Evolutionary conservation across 2,329 filamentous ascomycete species (phyloP).

Genomic region (Erysiphe pulchra): DNA sequence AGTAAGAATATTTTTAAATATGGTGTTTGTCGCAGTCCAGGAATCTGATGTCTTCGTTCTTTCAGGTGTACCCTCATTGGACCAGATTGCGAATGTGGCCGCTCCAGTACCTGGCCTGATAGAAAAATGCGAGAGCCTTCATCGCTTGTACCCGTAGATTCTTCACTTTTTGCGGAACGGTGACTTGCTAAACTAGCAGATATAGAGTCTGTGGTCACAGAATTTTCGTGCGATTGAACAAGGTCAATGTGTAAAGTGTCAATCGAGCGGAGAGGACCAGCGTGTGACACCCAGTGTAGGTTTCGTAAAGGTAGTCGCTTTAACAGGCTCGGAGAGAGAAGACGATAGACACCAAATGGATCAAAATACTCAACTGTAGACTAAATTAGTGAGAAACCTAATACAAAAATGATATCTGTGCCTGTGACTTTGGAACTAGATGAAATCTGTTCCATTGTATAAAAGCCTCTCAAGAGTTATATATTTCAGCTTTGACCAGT

Average conservation of each 20-base stretch:
- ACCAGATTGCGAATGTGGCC: slow-evolving; percentile 6
- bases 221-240: slow-evolving; percentile 26
- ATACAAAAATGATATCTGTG: slow-evolving; percentile 14
- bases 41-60: slow-evolving; percentile 73
- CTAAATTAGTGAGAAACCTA: slow-evolving; percentile 1
- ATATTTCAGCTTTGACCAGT: too few relatives aligned
- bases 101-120: slow-evolving; percentile 17
- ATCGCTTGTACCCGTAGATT: slow-evolving; percentile 17
- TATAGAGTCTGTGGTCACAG: slow-evolving; percentile 14
- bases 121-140: slow-evolving; percentile 36
- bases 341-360: slow-evolving; percentile 65
- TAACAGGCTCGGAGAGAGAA: slow-evolving; percentile 52
- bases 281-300: slow-evolving; percentile 90
- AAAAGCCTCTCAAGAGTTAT: not conserved
- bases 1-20: slow-evolving; percentile 81
- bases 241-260: slow-evolving; percentile 79
- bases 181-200: slow-evolving; percentile 12
- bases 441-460: slow-evolving; percentile 26
- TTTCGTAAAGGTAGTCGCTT: slow-evolving; percentile 67
- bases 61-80: slow-evolving; percentile 15
- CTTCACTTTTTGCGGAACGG: slow-evolving; percentile 14
- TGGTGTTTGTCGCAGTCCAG: slow-evolving; percentile 71
- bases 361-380: slow-evolving; percentile 77
- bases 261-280: slow-evolving; percentile 76
- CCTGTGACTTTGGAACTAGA: slow-evolving; percentile 58